Evolutionary conservation across 768 basidiomycete genomes (phyloP).

Genomic region (Vishniacozyma victoriae): DNA sequence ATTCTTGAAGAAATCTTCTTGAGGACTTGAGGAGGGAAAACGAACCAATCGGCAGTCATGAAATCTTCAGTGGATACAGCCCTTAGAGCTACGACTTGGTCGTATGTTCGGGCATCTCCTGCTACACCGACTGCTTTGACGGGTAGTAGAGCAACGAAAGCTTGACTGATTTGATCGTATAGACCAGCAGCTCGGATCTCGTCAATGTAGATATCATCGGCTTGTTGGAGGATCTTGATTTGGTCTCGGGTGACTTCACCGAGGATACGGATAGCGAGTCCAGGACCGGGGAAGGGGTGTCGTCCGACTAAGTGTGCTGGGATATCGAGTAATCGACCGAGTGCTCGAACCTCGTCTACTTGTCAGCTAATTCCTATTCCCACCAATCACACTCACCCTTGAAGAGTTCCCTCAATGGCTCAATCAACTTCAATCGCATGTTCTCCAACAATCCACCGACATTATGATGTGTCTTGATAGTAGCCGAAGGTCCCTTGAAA

Average conservation of each 20-base stretch:
- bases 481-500: slow-evolving; percentile 98
- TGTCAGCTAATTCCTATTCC: background rate
- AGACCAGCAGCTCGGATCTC: slow-evolving; percentile 89
- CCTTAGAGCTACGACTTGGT: slow-evolving; percentile 91
- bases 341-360: slow-evolving; percentile 86
- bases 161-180: slow-evolving; percentile 90
- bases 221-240: slow-evolving; percentile 74
- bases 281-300: slow-evolving; percentile 98
- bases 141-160: slow-evolving; percentile 91
- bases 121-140: slow-evolving; percentile 97
- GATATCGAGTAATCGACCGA: slow-evolving; percentile 84
- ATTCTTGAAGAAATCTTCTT: slow-evolving; percentile 90
- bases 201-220: slow-evolving; percentile 93
- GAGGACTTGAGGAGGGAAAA: slow-evolving; percentile 87
- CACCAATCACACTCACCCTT: slow-evolving; percentile 61
- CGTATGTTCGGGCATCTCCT: slow-evolving; percentile 93
- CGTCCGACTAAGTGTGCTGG: slow-evolving; percentile 88
- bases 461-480: slow-evolving; percentile 99
- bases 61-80: slow-evolving; percentile 98
- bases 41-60: slow-evolving; percentile 99
- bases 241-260: slow-evolving; percentile 92
- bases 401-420: slow-evolving; percentile 94
- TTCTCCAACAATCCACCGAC: slow-evolving; percentile 92
- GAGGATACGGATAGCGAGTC: slow-evolving; percentile 94
- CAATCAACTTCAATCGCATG: slow-evolving; percentile 98